A percentile compares a stretch with the other conserved stretches of the same genome.
Evolutionary conservation across 257 asterid genomes (phyloP).

Genomic region (Agastache rugosa): DNA sequence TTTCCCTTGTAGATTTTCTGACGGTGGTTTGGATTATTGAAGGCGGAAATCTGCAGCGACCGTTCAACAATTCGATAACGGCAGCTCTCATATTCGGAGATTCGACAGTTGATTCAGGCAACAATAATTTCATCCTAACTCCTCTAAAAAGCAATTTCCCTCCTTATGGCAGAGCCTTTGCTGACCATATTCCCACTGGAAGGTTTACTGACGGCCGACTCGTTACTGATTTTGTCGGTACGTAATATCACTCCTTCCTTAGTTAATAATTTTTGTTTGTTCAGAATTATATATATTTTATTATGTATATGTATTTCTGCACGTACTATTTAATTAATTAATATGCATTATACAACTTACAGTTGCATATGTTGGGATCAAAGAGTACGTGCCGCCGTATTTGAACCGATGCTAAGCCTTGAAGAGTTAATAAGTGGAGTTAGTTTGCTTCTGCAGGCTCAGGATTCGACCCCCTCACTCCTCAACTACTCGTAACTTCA

Average conservation of each 20-base stretch:
- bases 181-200: constrained; percentile 34
- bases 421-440: constrained; percentile 68
- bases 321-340: too few relatives aligned
- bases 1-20: background rate
- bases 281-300: too few relatives aligned
- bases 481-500: constrained; percentile 37
- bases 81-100: constrained; percentile 41
- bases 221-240: constrained; percentile 39
- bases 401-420: constrained; percentile 56
- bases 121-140: constrained; percentile 36
- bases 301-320: too few relatives aligned
- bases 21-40: background rate
- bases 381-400: constrained; percentile 63
- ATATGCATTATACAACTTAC: background rate
- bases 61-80: constrained; percentile 36
- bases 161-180: constrained; percentile 39
- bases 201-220: constrained; percentile 39
- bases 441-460: constrained; percentile 64
- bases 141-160: constrained; percentile 32
- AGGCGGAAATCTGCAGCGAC: constrained; percentile 14
- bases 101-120: constrained; percentile 45
- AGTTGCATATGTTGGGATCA: constrained; percentile 56
- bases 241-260: background rate
- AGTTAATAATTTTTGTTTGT: too few relatives aligned
- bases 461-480: constrained; percentile 68